These are phyloP conservation scores for Alternaria ventricosa DNA, from an alignment of 2,329 filamentous ascomycete species.

Conservation along the genomic window DNA sequence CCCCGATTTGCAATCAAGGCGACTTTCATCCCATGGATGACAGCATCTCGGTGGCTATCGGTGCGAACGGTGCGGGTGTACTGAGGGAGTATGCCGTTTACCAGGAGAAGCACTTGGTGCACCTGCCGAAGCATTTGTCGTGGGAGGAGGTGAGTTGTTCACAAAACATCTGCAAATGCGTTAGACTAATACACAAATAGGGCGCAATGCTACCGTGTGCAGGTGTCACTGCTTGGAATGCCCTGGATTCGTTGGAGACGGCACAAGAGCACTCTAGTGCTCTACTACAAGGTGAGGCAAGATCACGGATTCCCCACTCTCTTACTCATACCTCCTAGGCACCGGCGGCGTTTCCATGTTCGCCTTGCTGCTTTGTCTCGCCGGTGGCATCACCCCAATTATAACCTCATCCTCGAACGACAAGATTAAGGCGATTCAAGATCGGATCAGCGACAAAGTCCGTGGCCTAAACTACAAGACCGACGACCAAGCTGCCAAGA, in stretches of 20 bases:
- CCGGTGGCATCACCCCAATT: constrained; percentile 53
- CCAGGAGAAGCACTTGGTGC: constrained; percentile 32
- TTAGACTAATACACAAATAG: neutral
- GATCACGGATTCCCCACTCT: neutral
- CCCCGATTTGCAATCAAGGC: constrained; percentile 17
- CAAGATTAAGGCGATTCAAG: constrained; percentile 60
- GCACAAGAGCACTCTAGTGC: constrained; percentile 16
- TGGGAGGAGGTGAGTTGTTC: constrained; percentile 35
- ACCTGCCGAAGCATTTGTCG: constrained; percentile 26
- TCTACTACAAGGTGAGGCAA: constrained; percentile 15
- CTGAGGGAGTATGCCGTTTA: constrained; percentile 35
- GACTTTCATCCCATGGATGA: constrained; percentile 19
- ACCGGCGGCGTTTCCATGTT: constrained; percentile 52
- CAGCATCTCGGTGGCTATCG: constrained; percentile 11
- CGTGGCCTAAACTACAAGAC: constrained; percentile 65
- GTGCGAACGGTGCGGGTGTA: constrained; percentile 21
- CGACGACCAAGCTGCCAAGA: constrained; percentile 62
- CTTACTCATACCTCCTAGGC: constrained; percentile 13
- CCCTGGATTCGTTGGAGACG: constrained; percentile 22
- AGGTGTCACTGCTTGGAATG: constrained; percentile 33
- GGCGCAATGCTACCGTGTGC: constrained; percentile 30
- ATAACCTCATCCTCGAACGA: constrained; percentile 64
- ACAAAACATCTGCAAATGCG: neutral
- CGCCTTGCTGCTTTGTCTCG: constrained; percentile 32
- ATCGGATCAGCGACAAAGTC: constrained; percentile 20